Percentiles rank a stretch among this genome's conserved stretches.
phyloP scores from a whole-genome alignment of 192 early-diverging fungal species.

The Podochytrium sp. region DNA sequence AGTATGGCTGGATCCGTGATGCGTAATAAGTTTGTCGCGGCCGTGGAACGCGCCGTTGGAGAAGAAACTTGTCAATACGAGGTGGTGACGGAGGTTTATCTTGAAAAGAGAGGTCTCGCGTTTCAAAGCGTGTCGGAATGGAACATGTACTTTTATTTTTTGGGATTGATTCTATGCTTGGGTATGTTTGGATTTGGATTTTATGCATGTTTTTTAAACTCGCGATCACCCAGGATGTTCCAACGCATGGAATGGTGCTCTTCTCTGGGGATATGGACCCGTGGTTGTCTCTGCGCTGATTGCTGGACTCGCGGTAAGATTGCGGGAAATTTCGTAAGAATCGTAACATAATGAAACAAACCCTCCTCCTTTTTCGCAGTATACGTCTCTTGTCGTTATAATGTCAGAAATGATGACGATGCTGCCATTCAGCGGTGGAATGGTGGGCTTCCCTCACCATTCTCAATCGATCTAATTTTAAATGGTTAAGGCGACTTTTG shows the following conservation, averaged over 20 bases:
- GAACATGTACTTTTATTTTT: slow-evolving; percentile 5
- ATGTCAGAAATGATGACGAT: slow-evolving; percentile 16
- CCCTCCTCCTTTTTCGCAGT: background rate
- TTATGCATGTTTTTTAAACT: background rate
- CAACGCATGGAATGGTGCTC: background rate
- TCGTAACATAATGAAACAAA: too few species aligned
- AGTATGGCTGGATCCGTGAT: too few species aligned
- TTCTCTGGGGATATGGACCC: background rate
- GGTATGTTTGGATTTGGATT: too few species aligned
- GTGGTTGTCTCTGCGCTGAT: background rate
- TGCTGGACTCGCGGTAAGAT: too few species aligned
- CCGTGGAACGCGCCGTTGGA: slow-evolving; percentile 5
- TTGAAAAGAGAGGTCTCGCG: background rate
- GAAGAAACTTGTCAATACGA: slow-evolving; percentile 14
- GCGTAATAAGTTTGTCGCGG: background rate
- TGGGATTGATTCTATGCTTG: slow-evolving; percentile 5
- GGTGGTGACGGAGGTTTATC: background rate
- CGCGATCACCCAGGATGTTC: too few species aligned
- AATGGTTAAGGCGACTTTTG: background rate
- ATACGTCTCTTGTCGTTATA: background rate
- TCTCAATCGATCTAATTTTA: background rate
- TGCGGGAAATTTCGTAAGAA: too few species aligned
- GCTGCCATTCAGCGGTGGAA: slow-evolving; percentile 24
- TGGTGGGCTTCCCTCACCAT: background rate
- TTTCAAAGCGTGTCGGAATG: background rate